Percentiles rank a stretch among this genome's conserved stretches.
Evolutionary conservation across 352 stramenopile species (phyloP).

Genomic region (Peronospora farinosa): DNA sequence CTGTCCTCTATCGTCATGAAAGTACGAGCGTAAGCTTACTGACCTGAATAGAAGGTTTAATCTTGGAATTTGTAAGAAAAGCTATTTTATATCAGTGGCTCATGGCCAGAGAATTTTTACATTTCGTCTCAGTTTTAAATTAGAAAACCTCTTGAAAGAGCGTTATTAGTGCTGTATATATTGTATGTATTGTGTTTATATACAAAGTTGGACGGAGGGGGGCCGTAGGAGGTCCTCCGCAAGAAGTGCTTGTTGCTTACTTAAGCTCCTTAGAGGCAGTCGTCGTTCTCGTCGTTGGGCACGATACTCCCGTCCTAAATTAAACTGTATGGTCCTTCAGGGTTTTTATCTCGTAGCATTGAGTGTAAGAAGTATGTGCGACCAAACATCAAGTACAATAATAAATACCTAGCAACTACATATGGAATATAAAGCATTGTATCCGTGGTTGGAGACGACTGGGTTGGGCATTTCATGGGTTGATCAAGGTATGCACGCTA

Average conservation of each 20-base stretch:
- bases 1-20: neutral
- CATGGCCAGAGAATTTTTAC: too few relatives aligned
- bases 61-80: slow-evolving; percentile 1
- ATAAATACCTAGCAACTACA: too few relatives aligned
- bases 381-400: slow-evolving; percentile 38
- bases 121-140: too few relatives aligned
- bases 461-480: too few relatives aligned
- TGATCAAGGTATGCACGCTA: too few relatives aligned
- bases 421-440: too few relatives aligned
- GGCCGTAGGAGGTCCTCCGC: slow-evolving; percentile 5
- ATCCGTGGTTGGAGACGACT: too few relatives aligned
- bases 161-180: too few relatives aligned
- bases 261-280: slow-evolving; percentile 22
- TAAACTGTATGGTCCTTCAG: slow-evolving; percentile 66
- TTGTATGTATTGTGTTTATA: neutral
- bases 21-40: slow-evolving; percentile 13
- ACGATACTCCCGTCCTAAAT: slow-evolving; percentile 76
- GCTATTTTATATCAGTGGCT: too few relatives aligned
- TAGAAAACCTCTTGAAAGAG: too few relatives aligned
- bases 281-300: slow-evolving; percentile 20
- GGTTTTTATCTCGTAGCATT: slow-evolving; percentile 87
- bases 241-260: slow-evolving; percentile 38
- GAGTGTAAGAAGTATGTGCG: slow-evolving; percentile 85
- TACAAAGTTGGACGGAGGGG: slow-evolving; percentile 25
- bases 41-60: slow-evolving; percentile 9